Evolutionary conservation across 2,329 filamentous ascomycete species (phyloP), one percentile per base, ranked within the genome.

Genomic region (Exophiala oligosperma): DNA sequence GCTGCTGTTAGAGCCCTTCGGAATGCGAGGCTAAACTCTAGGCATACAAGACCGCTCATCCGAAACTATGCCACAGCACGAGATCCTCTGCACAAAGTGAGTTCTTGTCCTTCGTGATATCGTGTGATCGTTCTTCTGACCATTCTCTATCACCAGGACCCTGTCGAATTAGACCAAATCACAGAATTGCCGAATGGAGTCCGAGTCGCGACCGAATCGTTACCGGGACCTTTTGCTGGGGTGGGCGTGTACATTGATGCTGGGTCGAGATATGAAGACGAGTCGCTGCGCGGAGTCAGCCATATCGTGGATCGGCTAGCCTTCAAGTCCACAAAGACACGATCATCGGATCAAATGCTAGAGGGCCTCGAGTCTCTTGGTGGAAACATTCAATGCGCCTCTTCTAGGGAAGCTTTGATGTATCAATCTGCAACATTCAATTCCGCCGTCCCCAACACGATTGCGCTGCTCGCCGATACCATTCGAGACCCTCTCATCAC

Each of bases 401-500:
- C 92, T 1, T 96, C 92, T 1, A 84, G 94, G 64, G 94, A 99
- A 76, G 91, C 91, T 56, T 84, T 99, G 77, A 99, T 99, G 94
- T 99, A 99, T 79, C 94, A 99, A 75, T 91, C 92, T 1, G 94
- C 94, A 26, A 97, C 92, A 29, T 99, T 99, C 84, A 99, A 99
- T 79, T 88, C 88, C 26, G 88, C 91, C 17, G 92, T 99, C 7
- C 87, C 90, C 5, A 85, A 85, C 7, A 91, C 93, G 11, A 84
- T 96, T 24, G 91, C 82, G 29, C 77, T 99, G 17, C 84, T 99
- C 41, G 93, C 94, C 59, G 94, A 99, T 74, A 97, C 94, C 32
- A 95, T 99, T 62, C 88, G 91, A 58, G 84, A 95, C 65, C 91
- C 94, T 4, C 74, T 82, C 55, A 88, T 97, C 65, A 95, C 91